These are phyloP conservation scores for Colletotrichum orbiculare DNA, from an alignment of 2,329 filamentous ascomycete species.

Conservation along the genomic window DNA sequence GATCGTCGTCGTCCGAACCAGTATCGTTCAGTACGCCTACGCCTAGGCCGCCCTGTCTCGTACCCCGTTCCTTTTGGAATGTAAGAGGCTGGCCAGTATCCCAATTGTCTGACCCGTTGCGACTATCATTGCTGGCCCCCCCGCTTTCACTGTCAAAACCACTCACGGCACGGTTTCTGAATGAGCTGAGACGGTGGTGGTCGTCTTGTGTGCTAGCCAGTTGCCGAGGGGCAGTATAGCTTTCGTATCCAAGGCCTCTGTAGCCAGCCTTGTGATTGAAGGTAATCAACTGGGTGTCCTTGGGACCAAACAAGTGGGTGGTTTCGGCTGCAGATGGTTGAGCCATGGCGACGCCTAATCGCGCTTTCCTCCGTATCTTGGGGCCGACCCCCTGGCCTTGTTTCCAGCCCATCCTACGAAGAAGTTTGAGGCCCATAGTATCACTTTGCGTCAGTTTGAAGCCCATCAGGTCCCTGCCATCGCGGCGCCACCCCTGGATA, in stretches of 20 bases:
- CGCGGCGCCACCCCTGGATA: conserved; percentile 60
- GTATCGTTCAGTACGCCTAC: conserved; percentile 92
- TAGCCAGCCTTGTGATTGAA: conserved; percentile 74
- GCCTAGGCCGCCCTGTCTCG: conserved; percentile 77
- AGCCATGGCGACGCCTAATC: conserved; percentile 64
- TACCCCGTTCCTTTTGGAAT: conserved; percentile 59
- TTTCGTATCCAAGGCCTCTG: conserved; percentile 76
- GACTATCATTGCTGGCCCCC: too few species aligned
- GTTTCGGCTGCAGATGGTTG: conserved; percentile 50
- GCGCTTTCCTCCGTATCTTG: conserved; percentile 80
- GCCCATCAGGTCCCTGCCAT: conserved; percentile 66
- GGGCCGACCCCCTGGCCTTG: conserved; percentile 93
- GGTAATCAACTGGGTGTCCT: conserved; percentile 77
- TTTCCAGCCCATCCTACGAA: conserved; percentile 96
- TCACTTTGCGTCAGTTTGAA: conserved; percentile 79
- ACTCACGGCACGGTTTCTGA: too few species aligned
- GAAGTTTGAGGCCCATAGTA: conserved; percentile 85
- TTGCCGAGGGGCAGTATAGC: conserved; percentile 62
- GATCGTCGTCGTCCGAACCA: conserved; percentile 94
- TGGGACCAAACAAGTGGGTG: conserved; percentile 85
- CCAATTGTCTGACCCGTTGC: too few species aligned
- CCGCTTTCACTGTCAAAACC: too few species aligned
- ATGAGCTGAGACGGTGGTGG: too few species aligned
- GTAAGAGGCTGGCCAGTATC: too few species aligned
- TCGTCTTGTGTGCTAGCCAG: neutral